Conservation (phyloP, 1,284 basidiomycete species). For the Cryptococcus sp. region DNA sequence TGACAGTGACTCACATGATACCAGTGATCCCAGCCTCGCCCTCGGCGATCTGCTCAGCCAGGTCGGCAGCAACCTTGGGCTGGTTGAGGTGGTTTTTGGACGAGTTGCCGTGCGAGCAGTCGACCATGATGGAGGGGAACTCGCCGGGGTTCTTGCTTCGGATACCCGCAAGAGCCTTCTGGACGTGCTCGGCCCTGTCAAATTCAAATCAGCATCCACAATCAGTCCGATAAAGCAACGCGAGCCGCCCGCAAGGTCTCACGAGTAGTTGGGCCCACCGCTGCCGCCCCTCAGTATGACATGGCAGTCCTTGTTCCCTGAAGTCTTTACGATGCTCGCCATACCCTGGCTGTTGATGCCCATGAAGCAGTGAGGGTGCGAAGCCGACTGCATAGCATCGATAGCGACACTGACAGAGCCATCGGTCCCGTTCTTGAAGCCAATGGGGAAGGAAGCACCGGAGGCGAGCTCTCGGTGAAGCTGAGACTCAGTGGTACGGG, state of each 20-base stretch:
- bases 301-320: conserved; percentile 86
- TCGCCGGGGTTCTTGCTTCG: conserved; percentile 58
- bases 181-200: conserved; percentile 60
- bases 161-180: conserved; percentile 66
- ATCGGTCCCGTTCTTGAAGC: conserved; percentile 99
- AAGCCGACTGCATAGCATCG: conserved; percentile 92
- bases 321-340: conserved; percentile 91
- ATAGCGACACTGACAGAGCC: conserved; percentile 78
- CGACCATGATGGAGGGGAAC: conserved; percentile 53
- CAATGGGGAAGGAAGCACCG: conserved; percentile 50
- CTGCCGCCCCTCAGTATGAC: conserved; percentile 89
- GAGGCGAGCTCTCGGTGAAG: conserved; percentile 65
- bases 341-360: conserved; percentile 92
- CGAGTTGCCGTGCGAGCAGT: conserved; percentile 68
- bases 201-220: neutral
- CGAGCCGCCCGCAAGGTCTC: conserved; percentile 4
- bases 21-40: conserved; percentile 83
- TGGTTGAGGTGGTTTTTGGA: conserved; percentile 90
- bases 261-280: conserved; percentile 78
- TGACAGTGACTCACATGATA: conserved; percentile 63
- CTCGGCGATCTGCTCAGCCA: conserved; percentile 72
- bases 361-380: conserved; percentile 94
- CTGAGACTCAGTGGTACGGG: conserved; percentile 91
- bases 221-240: neutral
- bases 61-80: conserved; percentile 69